Evolutionary conservation across 1,284 basidiomycete genomes (phyloP).

Genomic region (Pseudozyma sp.): DNA sequence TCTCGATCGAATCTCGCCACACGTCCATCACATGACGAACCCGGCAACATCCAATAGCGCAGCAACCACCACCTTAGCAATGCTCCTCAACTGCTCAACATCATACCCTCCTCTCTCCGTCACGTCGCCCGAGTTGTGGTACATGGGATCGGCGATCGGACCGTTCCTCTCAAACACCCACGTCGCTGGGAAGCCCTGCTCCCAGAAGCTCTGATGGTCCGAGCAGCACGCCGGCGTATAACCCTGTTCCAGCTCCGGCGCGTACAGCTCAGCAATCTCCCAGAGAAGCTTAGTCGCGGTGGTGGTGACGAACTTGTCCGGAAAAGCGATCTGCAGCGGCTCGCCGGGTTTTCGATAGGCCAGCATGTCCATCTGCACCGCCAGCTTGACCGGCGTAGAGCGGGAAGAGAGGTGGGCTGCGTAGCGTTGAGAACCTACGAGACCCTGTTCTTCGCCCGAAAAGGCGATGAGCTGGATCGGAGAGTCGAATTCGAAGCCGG

Average conservation of each 20-base stretch:
- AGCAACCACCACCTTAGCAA: conserved; percentile 61
- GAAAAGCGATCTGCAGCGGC: conserved; percentile 66
- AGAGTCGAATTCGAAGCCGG: conserved; percentile 32
- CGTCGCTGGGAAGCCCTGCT: conserved; percentile 46
- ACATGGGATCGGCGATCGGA: conserved; percentile 66
- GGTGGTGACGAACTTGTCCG: conserved; percentile 60
- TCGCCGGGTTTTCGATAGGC: conserved; percentile 62
- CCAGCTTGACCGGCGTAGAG: conserved; percentile 24
- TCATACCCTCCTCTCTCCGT: conserved; percentile 60
- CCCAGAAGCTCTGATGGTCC: conserved; percentile 68
- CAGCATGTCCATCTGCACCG: conserved; percentile 63
- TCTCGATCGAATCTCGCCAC: neutral
- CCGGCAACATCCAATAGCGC: conserved; percentile 48
- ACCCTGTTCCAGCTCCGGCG: conserved; percentile 52
- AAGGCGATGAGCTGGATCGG: conserved; percentile 67
- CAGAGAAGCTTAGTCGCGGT: conserved; percentile 56
- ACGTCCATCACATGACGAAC: conserved; percentile 9
- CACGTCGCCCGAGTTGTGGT: conserved; percentile 67
- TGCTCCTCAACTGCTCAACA: conserved; percentile 62
- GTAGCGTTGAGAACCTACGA: conserved; percentile 52
- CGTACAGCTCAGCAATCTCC: conserved; percentile 61
- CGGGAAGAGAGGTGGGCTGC: conserved; percentile 20
- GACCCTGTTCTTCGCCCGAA: conserved; percentile 68
- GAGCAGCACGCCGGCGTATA: conserved; percentile 66
- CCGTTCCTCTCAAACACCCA: conserved; percentile 69